Evolutionary conservation across 129 eudicot species (phyloP).

Genomic region (Escallonia herrerae): DNA sequence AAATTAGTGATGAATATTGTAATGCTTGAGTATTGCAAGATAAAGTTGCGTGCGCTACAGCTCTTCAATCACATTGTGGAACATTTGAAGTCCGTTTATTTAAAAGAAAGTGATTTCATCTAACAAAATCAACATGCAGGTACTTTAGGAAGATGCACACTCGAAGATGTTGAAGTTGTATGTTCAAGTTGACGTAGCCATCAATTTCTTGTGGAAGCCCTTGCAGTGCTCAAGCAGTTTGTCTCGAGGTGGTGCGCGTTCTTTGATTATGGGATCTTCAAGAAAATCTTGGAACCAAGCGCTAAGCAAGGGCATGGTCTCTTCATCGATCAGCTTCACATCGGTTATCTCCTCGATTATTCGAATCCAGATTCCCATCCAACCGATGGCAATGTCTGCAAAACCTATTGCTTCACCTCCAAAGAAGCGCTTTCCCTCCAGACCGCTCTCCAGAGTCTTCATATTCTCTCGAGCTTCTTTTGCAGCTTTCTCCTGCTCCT

Average conservation of each 20-base stretch:
- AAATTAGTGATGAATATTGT: no score
- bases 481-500: conserved; percentile 16
- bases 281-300: background rate
- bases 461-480: conserved; percentile 2
- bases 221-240: conserved; percentile 13
- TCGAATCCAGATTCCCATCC: conserved; percentile 14
- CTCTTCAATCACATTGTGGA: no score
- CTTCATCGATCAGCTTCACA: background rate
- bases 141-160: no score
- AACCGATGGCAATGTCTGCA: conserved; percentile 19
- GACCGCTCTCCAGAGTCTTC: conserved; percentile 10
- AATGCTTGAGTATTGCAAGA: no score
- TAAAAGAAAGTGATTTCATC: no score
- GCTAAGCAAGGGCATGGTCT: background rate
- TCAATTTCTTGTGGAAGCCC: background rate
- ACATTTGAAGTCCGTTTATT: no score
- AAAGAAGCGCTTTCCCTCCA: conserved; percentile 20
- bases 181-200: no score
- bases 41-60: no score
- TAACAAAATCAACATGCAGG: no score
- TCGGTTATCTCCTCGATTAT: conserved; percentile 10
- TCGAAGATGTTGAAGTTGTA: no score
- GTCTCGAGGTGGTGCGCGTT: conserved; percentile 17
- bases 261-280: conserved; percentile 16
- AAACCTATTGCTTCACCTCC: conserved; percentile 20